phyloP scores from a whole-genome alignment of 2,329 filamentous ascomycete species.

The Arthrocladium fulminans region DNA sequence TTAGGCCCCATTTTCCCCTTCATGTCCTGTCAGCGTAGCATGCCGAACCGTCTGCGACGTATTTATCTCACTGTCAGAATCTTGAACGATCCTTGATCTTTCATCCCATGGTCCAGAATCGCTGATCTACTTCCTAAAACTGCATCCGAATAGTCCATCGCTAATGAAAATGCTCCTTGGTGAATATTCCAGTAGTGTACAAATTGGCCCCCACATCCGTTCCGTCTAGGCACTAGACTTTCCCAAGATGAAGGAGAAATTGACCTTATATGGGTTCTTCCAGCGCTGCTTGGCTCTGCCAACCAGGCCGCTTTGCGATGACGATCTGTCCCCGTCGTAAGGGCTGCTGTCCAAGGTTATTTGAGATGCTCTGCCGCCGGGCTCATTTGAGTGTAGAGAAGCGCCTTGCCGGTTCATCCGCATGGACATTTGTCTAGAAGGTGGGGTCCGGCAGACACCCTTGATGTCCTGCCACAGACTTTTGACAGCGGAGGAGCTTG shows the following conservation, averaged over 20 bases:
- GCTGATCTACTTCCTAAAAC: too few species aligned
- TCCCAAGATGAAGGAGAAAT: neutral
- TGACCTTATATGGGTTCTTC: neutral
- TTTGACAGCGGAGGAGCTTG: conserved; percentile 57
- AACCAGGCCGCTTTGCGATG: conserved; percentile 7
- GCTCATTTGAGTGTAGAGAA: neutral
- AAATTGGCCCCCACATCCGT: too few species aligned
- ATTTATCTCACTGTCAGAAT: too few species aligned
- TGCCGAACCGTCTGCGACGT: too few species aligned
- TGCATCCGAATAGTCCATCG: too few species aligned
- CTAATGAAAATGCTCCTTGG: too few species aligned
- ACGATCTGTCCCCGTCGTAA: neutral
- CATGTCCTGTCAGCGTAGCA: too few species aligned
- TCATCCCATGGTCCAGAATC: too few species aligned
- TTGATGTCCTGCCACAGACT: conserved; percentile 6
- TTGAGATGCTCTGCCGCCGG: neutral
- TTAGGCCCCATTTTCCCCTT: too few species aligned
- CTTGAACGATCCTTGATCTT: too few species aligned
- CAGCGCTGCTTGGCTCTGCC: neutral
- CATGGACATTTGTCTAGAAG: neutral
- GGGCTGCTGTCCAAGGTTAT: neutral
- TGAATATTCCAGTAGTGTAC: too few species aligned
- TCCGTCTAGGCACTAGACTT: neutral
- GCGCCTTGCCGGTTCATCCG: neutral
- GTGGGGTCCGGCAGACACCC: neutral